Base-by-base conservation (phyloP, 306 rosid species). In the Castanospermum australe region DNA sequence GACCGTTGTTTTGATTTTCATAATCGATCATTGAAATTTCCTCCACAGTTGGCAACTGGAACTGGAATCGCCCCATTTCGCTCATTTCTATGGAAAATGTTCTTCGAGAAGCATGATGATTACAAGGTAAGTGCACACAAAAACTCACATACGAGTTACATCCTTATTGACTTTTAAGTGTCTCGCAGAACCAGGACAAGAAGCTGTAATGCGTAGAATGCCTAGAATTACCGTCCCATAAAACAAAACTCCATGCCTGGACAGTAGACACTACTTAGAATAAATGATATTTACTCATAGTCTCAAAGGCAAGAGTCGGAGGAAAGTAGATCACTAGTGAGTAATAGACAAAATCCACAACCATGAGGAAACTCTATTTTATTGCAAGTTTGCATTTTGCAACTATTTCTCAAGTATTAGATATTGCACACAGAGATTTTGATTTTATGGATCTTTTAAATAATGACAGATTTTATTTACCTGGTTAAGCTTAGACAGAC, bases 21-120 rank as follows among this genome's bases (percentile, higher is more conserved):
- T 48, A 42, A 51, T 62, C 73, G 70, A 80, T 74, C 2, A 33
- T 68, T 66, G 57, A 24, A 68, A 36, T 67, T 33, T 59, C 48
- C 55, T 56, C 36, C 82, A 70, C 84, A 93, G 98, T 93, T 93
- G 82, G 97, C 75, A 79, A 93, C 98, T 67, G 98, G 98, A 82
- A 93, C 98, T 68, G 98, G 98, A 36, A 93, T 93, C 51, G 98
- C 98, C 75, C 98, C 98, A 25, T 93, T 93, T 81, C 84, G 98
- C 72, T 63, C 98, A 65, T 93, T 84, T 80, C 81, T 93, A 71
- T 93, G 98, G 98, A 93, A 93, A 86, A 93, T 91, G 94, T 86
- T 93, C 82, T 91, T 91, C 1, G 98, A 93, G 89, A 91, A 93
- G 87, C 82, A 93, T 2, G 94, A 91, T 0, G 94, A 93, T 80